These are phyloP conservation scores for Oryza brachyantha DNA, from an alignment of 176 grass and related monocot species.

Conservation along the genomic window DNA sequence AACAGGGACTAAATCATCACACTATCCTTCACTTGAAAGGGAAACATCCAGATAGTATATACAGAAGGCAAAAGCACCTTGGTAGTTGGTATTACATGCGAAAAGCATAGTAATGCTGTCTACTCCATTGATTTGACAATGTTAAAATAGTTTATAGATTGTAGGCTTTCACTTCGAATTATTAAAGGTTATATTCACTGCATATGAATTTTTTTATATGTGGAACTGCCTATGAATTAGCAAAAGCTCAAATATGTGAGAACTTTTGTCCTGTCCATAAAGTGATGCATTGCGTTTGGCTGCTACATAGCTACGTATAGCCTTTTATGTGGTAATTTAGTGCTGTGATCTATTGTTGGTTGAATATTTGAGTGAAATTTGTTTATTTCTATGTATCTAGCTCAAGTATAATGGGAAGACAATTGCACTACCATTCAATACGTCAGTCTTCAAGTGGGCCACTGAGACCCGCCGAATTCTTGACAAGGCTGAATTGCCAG, in stretches of 20 bases:
- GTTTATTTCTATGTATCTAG: conserved; percentile 36
- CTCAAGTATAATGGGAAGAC: conserved; percentile 80
- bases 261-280: neutral
- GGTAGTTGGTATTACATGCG: neutral
- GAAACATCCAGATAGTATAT: neutral
- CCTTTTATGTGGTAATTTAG: neutral
- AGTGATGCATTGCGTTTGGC: neutral
- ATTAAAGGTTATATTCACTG: neutral
- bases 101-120: neutral
- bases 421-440: conserved; percentile 79
- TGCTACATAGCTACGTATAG: neutral
- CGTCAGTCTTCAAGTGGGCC: conserved; percentile 72
- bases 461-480: conserved; percentile 70
- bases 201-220: neutral
- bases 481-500: conserved; percentile 70
- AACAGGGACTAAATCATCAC: neutral
- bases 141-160: neutral
- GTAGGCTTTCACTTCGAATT: neutral
- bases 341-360: neutral
- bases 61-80: neutral
- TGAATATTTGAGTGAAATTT: neutral
- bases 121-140: neutral
- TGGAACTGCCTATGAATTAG: neutral
- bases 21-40: neutral
- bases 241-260: neutral